phyloP scores from a whole-genome alignment of 2,329 filamentous ascomycete genomes.

The Ophiosphaerella korrae region DNA sequence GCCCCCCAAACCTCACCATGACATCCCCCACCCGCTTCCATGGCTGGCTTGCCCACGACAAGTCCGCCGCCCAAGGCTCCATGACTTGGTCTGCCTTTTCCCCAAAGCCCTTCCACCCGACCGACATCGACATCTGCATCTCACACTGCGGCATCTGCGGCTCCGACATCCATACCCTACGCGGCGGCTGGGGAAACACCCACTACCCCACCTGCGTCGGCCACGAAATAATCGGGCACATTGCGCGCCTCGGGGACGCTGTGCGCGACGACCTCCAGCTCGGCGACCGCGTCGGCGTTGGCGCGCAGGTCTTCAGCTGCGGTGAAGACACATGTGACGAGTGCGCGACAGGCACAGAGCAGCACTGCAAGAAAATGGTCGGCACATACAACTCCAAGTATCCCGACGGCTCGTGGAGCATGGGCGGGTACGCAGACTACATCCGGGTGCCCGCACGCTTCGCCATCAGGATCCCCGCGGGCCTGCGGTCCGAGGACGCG shows the following conservation, averaged over 20 bases:
- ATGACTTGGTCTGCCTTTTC: slow-evolving; percentile 59
- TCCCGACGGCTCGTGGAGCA: slow-evolving; percentile 62
- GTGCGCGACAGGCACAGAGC: slow-evolving; percentile 54
- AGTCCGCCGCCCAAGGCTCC: slow-evolving; percentile 57
- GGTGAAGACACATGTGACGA: slow-evolving; percentile 57
- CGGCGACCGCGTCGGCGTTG: slow-evolving; percentile 65
- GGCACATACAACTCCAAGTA: slow-evolving; percentile 66
- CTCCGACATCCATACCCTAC: slow-evolving; percentile 46
- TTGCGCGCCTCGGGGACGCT: slow-evolving; percentile 43
- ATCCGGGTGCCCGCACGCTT: slow-evolving; percentile 64
- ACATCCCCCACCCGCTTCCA: slow-evolving; percentile 55
- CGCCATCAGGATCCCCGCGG: slow-evolving; percentile 61
- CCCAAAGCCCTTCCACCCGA: slow-evolving; percentile 48
- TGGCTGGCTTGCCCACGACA: slow-evolving; percentile 62
- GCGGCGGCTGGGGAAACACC: slow-evolving; percentile 52
- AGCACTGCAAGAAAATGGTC: slow-evolving; percentile 54
- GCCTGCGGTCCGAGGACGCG: slow-evolving; percentile 55
- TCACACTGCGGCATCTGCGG: slow-evolving; percentile 45
- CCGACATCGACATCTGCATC: slow-evolving; percentile 44
- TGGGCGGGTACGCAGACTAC: slow-evolving; percentile 67
- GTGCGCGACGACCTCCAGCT: slow-evolving; percentile 57
- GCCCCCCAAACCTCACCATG: slow-evolving; percentile 16
- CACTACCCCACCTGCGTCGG: slow-evolving; percentile 51
- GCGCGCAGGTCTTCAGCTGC: slow-evolving; percentile 57
- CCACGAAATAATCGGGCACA: slow-evolving; percentile 50